These are phyloP conservation scores for Cladosporium oxysporum DNA, from an alignment of 2,329 filamentous ascomycete species.

Conservation along the genomic window DNA sequence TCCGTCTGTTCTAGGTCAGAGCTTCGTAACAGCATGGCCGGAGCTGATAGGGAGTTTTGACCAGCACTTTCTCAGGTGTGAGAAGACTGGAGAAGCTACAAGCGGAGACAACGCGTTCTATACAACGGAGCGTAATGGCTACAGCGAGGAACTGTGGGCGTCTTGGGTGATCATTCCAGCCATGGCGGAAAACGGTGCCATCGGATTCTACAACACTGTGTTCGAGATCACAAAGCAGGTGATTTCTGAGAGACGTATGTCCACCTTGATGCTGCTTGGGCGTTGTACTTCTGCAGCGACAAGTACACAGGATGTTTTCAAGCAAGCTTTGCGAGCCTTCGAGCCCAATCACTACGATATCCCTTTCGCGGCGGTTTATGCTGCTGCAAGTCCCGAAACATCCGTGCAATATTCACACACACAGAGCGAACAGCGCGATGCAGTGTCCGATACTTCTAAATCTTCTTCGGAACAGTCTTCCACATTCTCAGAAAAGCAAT, in stretches of 20 bases:
- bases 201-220: conserved; percentile 76
- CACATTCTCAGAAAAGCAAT: neutral
- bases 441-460: neutral
- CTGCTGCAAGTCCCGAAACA: neutral
- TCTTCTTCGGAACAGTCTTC: neutral
- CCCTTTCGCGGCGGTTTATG: conserved; percentile 20
- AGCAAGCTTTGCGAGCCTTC: conserved; percentile 51
- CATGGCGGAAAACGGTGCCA: conserved; percentile 70
- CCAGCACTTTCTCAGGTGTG: conserved; percentile 17
- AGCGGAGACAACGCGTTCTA: conserved; percentile 22
- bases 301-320: conserved; percentile 73
- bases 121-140: conserved; percentile 23
- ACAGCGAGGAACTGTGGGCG: conserved; percentile 22
- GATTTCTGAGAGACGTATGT: conserved; percentile 76
- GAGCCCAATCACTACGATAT: conserved; percentile 22
- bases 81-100: conserved; percentile 20
- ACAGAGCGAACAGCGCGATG: neutral
- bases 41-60: conserved; percentile 21
- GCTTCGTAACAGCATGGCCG: conserved; percentile 23
- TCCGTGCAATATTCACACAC: neutral
- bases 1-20: conserved; percentile 22
- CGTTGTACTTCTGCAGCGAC: conserved; percentile 71
- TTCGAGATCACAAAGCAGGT: conserved; percentile 80
- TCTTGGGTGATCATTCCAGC: conserved; percentile 80
- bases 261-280: conserved; percentile 74